Percentiles rank a stretch among this genome's conserved stretches.
Conservation (phyloP, 371 early-diverging fungal species). For the Parasitella parasitica region DNA sequence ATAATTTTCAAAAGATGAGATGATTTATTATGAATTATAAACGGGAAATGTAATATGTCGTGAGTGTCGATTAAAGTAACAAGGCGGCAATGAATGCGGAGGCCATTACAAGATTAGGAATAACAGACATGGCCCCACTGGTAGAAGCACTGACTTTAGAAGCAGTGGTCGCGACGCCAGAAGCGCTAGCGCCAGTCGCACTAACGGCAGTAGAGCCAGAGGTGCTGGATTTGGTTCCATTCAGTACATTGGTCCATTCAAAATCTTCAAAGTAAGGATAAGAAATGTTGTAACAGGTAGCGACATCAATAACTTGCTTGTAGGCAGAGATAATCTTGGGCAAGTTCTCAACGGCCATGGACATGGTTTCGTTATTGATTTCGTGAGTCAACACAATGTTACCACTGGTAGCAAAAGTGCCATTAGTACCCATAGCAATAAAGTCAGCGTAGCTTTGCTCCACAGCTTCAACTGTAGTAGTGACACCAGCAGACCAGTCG, state of each 20-base stretch:
- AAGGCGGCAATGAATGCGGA: not conserved
- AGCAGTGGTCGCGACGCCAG: not conserved
- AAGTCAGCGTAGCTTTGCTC: constrained; percentile 34
- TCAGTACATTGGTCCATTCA: constrained; percentile 21
- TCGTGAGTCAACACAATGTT: constrained; percentile 52
- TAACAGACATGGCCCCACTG: not conserved
- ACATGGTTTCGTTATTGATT: constrained; percentile 52
- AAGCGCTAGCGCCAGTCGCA: constrained; percentile 7
- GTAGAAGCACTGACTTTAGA: not conserved
- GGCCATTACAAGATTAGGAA: not conserved
- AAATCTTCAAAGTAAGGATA: constrained; percentile 46
- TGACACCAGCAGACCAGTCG: constrained; percentile 42
- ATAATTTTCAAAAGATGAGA: too few species aligned
- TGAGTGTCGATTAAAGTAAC: not conserved
- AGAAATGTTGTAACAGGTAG: constrained; percentile 51
- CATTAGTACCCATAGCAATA: constrained; percentile 45
- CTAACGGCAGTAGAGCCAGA: constrained; percentile 3
- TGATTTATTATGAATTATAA: not conserved
- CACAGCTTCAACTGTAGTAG: constrained; percentile 27
- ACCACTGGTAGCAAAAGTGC: constrained; percentile 38
- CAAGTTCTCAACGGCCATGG: constrained; percentile 37
- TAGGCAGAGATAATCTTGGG: constrained; percentile 37
- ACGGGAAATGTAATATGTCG: not conserved
- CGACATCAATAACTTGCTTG: constrained; percentile 45
- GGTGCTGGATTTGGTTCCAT: not conserved